Evolutionary conservation across 179 eudicot genomes (phyloP), one percentile per base, ranked within the genome.

Genomic region (Gypsophila paniculata): DNA sequence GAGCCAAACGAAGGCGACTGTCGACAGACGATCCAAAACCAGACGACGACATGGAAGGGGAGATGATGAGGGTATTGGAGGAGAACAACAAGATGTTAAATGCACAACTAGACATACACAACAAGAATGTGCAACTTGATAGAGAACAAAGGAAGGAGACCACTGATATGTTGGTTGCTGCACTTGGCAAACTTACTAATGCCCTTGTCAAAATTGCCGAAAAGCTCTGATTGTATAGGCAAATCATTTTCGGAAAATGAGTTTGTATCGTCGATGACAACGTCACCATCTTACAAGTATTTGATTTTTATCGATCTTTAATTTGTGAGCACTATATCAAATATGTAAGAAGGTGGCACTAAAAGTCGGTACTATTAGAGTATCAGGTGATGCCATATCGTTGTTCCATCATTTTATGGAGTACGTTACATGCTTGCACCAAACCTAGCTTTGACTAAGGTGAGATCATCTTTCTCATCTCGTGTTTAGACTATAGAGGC

Each of bases 141-240:
- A 82, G 86, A 63, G 80, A 86, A 53, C 85, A 81, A 77, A 62
- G 74, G 72, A 86, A 80, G 78, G 86, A 84, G 52, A 81, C 72
- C 48, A 79, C 76, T 17, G 78, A 81, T 15, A 83, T 65, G 53
- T 71, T 88, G 62, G 74, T 84, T 22, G 77, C 85, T 64, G 82
- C 87, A 75, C 83, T 86, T 38, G 53, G 69, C 66, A 88, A 82
- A 80, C 80, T 87, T 61, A 79, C 80, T 51, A 83, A 79, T 46
- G 83, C 82, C 49, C 68, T 87, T 25, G 80, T 58, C 1, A 87
- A 76, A 71, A 79, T 85, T 18, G 89, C 85, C 12, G 85, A 87
- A 48, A 87, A 85, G 76, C 42, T 87, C 60, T 87, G 72, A 80
- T 46, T 9, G 11, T 18, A 19, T 44, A 25, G 5, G 42, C 5